phyloP scores from a whole-genome alignment of 73 alveolate genomes.

The Paramecium pentaurelia region DNA sequence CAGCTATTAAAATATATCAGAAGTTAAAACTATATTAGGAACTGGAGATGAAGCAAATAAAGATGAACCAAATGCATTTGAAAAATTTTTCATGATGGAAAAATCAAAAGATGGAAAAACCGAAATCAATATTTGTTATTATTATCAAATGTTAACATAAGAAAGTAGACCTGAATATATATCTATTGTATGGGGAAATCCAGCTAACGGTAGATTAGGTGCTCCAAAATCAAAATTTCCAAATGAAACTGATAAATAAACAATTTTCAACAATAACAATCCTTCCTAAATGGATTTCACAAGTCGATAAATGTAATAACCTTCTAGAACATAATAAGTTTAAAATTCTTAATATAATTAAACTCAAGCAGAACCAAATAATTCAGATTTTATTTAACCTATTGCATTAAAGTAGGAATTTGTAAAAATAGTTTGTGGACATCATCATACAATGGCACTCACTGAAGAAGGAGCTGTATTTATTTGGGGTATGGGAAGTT shows the following conservation, averaged over 20 bases:
- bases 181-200: conserved; percentile 32
- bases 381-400: neutral
- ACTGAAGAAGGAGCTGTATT: neutral
- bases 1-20: neutral
- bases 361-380: neutral
- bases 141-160: neutral
- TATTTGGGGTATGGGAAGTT: conserved; percentile 60
- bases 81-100: neutral
- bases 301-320: neutral
- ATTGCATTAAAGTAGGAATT: conserved; percentile 3
- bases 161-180: neutral
- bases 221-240: neutral
- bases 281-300: neutral
- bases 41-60: neutral
- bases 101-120: neutral
- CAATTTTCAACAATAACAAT: neutral
- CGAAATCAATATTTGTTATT: neutral
- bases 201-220: conserved; percentile 24
- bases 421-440: conserved; percentile 55
- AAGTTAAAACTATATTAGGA: neutral
- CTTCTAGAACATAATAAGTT: neutral
- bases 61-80: conserved; percentile 34
- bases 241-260: neutral
- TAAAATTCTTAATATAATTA: neutral
- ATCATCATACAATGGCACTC: conserved; percentile 56